Conservation (phyloP, 805 yeast species). For the Crinitomyces ghanaensis region DNA sequence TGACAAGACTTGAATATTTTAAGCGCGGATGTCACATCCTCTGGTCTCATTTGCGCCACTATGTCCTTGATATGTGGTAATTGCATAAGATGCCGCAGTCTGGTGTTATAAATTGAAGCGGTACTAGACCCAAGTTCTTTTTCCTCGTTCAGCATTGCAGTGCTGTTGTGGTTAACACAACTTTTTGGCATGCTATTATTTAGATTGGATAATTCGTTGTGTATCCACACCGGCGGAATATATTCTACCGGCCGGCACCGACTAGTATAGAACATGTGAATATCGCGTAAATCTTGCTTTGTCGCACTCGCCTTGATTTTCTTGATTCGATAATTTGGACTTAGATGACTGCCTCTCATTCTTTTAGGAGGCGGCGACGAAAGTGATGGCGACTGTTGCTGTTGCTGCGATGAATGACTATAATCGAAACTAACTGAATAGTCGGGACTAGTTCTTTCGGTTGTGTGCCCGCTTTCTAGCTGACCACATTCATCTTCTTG, state of each 20-base stretch:
- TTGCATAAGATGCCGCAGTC: slow-evolving; percentile 1
- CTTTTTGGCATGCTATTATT: background rate
- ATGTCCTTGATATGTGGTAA: slow-evolving; percentile 1
- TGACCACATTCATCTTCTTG: no score
- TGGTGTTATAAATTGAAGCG: slow-evolving; percentile 1
- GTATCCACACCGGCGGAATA: slow-evolving; percentile 8
- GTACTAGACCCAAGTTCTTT: background rate
- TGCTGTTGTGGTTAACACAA: background rate
- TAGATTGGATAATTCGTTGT: slow-evolving; percentile 1
- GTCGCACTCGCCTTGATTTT: slow-evolving; percentile 6
- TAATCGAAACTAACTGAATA: no score
- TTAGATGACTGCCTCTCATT: slow-evolving; percentile 6
- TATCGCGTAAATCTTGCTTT: slow-evolving; percentile 5
- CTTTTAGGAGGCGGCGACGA: slow-evolving; percentile 2
- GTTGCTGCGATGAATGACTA: no score
- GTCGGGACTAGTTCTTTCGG: no score
- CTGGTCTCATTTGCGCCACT: background rate
- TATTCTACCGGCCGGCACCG: slow-evolving; percentile 4
- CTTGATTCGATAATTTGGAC: slow-evolving; percentile 5
- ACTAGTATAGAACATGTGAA: slow-evolving; percentile 5
- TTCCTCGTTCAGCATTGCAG: no score
- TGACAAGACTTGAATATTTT: slow-evolving; percentile 7
- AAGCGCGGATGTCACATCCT: slow-evolving; percentile 2
- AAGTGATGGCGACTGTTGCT: no score
- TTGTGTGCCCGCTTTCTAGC: no score